These are phyloP conservation scores for Ophiostoma sp. DNA, from an alignment of 2,329 filamentous ascomycete species.

Conservation along the genomic window DNA sequence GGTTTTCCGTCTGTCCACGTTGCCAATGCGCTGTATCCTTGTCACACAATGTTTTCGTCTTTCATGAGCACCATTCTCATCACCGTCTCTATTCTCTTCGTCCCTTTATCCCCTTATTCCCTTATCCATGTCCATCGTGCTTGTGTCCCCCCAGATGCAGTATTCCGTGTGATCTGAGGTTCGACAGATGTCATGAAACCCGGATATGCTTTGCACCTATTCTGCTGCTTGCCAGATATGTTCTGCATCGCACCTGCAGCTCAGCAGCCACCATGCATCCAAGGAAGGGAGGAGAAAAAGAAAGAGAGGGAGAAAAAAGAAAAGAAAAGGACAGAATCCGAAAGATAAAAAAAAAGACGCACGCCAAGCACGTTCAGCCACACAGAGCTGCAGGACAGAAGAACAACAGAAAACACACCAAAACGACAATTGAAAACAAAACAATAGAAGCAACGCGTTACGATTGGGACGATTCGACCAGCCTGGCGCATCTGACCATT, in stretches of 20 bases:
- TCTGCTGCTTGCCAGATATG: neutral
- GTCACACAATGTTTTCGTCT: neutral
- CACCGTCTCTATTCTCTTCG: neutral
- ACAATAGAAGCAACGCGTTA: neutral
- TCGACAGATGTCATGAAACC: conserved; percentile 8
- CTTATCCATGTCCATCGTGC: neutral
- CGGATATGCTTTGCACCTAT: conserved; percentile 1
- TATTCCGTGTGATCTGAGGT: neutral
- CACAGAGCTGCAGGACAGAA: conserved; percentile 11
- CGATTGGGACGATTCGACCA: neutral
- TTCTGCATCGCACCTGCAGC: conserved; percentile 14
- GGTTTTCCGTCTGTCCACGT: neutral
- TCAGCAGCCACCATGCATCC: neutral
- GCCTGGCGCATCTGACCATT: neutral
- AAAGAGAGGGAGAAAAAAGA: neutral
- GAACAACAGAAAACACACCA: conserved; percentile 1
- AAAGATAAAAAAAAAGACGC: neutral
- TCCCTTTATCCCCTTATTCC: neutral
- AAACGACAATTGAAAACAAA: neutral
- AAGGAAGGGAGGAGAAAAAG: neutral
- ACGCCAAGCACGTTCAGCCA: neutral
- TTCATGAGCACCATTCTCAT: neutral
- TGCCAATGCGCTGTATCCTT: neutral
- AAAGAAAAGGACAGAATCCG: neutral
- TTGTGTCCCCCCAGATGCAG: conserved; percentile 7